Evolutionary conservation across 345 rosid species (phyloP).

Genomic region (Viola odorata): DNA sequence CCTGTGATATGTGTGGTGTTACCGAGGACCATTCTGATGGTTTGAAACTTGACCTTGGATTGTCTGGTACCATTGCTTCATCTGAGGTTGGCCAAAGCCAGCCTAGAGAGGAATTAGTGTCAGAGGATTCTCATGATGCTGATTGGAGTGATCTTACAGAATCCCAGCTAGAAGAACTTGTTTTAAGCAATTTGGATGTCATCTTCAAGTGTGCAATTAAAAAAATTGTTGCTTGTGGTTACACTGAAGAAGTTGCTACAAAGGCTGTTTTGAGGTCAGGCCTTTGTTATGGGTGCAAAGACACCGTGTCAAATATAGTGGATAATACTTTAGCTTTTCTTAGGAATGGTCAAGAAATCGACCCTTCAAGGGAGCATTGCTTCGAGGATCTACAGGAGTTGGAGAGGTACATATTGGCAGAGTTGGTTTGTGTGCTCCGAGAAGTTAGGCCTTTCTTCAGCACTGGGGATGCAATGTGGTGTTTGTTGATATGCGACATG

Average conservation of each 20-base stretch:
- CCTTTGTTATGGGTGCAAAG: slow-evolving; percentile 61
- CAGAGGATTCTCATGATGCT: slow-evolving; percentile 48
- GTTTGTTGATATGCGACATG: slow-evolving; percentile 88
- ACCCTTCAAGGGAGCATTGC: slow-evolving; percentile 40
- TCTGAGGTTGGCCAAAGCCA: slow-evolving; percentile 44
- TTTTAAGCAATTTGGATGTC: slow-evolving; percentile 53
- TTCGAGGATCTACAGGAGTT: slow-evolving; percentile 63
- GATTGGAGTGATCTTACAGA: slow-evolving; percentile 86
- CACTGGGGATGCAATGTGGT: slow-evolving; percentile 98
- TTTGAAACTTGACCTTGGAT: slow-evolving; percentile 60
- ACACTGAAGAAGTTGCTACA: slow-evolving; percentile 50
- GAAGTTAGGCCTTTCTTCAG: slow-evolving; percentile 84
- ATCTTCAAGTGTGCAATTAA: slow-evolving; percentile 62
- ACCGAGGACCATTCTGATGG: slow-evolving; percentile 42
- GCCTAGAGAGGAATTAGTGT: slow-evolving; percentile 40
- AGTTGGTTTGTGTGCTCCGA: slow-evolving; percentile 71
- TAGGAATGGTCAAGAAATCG: slow-evolving; percentile 49
- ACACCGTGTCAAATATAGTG: slow-evolving; percentile 57
- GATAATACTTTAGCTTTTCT: slow-evolving; percentile 64
- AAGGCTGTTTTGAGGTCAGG: slow-evolving; percentile 64
- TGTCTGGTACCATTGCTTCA: slow-evolving; percentile 30
- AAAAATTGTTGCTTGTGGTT: slow-evolving; percentile 49
- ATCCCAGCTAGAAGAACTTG: slow-evolving; percentile 66
- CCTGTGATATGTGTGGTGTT: slow-evolving; percentile 42
- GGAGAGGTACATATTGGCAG: slow-evolving; percentile 79